Evolutionary conservation across 2,329 filamentous ascomycete genomes (phyloP).

Genomic region (Botrytis aclada): DNA sequence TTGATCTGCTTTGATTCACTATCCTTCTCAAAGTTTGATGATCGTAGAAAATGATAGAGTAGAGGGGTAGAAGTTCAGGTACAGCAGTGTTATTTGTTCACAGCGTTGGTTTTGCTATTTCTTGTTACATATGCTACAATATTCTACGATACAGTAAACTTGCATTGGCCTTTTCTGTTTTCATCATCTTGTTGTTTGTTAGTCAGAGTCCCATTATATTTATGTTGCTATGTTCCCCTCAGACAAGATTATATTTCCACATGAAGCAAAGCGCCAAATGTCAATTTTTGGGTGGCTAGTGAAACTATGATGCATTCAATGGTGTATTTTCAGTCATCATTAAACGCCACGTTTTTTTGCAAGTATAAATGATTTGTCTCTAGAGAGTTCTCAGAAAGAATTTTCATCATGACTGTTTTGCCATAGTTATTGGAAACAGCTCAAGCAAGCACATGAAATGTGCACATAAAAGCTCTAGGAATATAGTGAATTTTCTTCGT

Average conservation of each 20-base stretch:
- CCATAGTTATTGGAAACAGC: background rate
- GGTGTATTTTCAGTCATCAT: background rate
- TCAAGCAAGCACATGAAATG: background rate
- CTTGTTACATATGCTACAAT: background rate
- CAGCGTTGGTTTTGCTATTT: background rate
- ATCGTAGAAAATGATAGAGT: background rate
- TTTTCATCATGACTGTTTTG: background rate
- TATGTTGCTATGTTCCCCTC: background rate
- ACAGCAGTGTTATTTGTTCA: background rate
- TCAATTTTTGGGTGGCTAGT: rapidly evolving
- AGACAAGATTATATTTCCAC: background rate
- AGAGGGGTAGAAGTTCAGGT: background rate
- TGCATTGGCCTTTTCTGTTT: background rate
- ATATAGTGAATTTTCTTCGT: background rate
- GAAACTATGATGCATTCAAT: background rate
- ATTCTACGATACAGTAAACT: background rate
- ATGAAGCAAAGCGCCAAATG: background rate
- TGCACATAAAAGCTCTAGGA: background rate
- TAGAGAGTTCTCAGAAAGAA: background rate
- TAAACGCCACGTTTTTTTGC: no score
- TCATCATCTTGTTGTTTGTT: background rate
- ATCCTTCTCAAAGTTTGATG: rapidly evolving
- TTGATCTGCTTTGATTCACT: background rate
- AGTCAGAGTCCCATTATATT: background rate
- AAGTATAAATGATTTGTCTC: background rate